Percentiles rank a stretch among this genome's conserved stretches.
phyloP scores from a whole-genome alignment of 805 yeast species.

The Suhomyces faveliae region DNA sequence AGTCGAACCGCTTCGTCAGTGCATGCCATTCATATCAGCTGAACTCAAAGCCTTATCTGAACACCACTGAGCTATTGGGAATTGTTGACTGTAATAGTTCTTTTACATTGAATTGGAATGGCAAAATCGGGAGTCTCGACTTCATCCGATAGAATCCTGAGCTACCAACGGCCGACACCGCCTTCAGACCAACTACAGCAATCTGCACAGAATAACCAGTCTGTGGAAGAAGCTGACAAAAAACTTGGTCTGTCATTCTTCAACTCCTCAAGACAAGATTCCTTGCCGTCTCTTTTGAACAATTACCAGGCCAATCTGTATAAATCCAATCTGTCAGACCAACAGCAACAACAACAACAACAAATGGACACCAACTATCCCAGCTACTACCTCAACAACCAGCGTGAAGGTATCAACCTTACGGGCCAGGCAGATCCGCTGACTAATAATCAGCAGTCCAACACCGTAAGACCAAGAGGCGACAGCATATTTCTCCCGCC shows the following conservation, averaged over 20 bases:
- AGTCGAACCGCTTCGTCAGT: background rate
- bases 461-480: slow-evolving; percentile 29
- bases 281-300: slow-evolving; percentile 25
- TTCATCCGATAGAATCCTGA: slow-evolving; percentile 9
- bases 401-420: slow-evolving; percentile 4
- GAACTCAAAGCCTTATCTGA: background rate
- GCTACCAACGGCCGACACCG: slow-evolving; percentile 5
- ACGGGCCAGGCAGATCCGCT: background rate
- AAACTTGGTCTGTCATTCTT: slow-evolving; percentile 18
- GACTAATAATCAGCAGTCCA: slow-evolving; percentile 7
- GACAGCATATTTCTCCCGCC: slow-evolving; percentile 41
- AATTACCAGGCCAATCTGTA: slow-evolving; percentile 14
- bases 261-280: slow-evolving; percentile 30
- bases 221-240: background rate
- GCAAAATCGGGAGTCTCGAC: slow-evolving; percentile 16
- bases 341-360: slow-evolving; percentile 2
- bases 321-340: background rate
- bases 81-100: background rate
- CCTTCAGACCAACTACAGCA: slow-evolving; percentile 2
- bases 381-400: slow-evolving; percentile 7
- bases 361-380: slow-evolving; percentile 8
- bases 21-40: background rate
- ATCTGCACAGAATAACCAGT: background rate
- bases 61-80: background rate
- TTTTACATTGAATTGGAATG: slow-evolving; percentile 7